Conservation (phyloP, 805 yeast species). For the Candida railenensis region DNA sequence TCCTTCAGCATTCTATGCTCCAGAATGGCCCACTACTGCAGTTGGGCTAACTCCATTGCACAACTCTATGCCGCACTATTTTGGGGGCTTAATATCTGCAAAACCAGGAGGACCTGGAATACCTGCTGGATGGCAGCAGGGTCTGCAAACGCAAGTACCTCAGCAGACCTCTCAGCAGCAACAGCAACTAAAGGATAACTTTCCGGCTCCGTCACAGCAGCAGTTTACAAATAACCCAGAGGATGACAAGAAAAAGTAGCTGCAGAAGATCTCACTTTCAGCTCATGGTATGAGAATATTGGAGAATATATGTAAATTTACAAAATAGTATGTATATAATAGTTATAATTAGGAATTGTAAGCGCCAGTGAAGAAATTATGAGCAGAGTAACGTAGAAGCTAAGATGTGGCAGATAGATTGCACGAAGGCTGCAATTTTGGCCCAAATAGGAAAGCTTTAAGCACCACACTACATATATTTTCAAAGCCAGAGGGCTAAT, state of each 20-base stretch:
- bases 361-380: too few relatives aligned
- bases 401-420: too few relatives aligned
- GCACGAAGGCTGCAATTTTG: too few relatives aligned
- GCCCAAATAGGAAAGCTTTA: too few relatives aligned
- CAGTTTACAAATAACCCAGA: background rate
- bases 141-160: constrained; percentile 9
- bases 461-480: too few relatives aligned
- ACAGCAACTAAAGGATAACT: constrained; percentile 2
- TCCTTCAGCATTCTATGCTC: constrained; percentile 72
- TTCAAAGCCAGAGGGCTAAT: too few relatives aligned
- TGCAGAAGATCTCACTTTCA: too few relatives aligned
- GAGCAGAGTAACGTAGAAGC: too few relatives aligned
- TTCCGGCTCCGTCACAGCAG: background rate
- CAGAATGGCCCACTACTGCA: constrained; percentile 38
- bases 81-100: constrained; percentile 19
- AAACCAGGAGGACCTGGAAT: constrained; percentile 3
- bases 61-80: constrained; percentile 34
- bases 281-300: background rate
- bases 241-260: background rate
- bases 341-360: too few relatives aligned
- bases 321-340: background rate
- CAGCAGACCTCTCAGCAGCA: constrained; percentile 11
- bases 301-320: too few relatives aligned
- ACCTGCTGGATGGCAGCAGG: constrained; percentile 12
- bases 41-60: constrained; percentile 40